These are phyloP conservation scores for Casuarina equisetifolia DNA, from an alignment of 306 rosid genomes.

Conservation along the genomic window DNA sequence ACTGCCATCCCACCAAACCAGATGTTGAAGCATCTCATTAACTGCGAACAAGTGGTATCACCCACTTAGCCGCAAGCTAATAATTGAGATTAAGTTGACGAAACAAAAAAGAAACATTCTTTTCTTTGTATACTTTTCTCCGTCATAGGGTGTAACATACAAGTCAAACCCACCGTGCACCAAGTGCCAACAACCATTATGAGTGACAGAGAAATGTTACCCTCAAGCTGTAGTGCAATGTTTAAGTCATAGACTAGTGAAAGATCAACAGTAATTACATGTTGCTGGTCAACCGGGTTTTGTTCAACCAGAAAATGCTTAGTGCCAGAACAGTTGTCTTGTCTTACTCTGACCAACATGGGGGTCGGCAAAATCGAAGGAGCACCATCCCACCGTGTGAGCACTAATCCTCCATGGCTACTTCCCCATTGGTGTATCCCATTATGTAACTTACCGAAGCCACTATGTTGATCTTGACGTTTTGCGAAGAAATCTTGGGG, in stretches of 20 bases:
- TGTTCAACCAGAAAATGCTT: conserved; percentile 14
- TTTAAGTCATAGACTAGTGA: not conserved
- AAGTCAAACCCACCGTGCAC: conserved; percentile 2
- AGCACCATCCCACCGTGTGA: not conserved
- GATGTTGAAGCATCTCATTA: not conserved
- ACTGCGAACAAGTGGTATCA: not conserved
- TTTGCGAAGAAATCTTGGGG: too few relatives aligned
- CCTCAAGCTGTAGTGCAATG: not conserved
- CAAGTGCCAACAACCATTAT: conserved; percentile 16
- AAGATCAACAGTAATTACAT: not conserved
- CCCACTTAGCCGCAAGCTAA: not conserved
- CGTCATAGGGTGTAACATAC: not conserved
- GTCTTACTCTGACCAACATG: conserved; percentile 8
- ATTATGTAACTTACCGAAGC: not conserved
- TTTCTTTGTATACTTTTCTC: not conserved
- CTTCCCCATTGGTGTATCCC: not conserved
- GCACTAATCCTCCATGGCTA: not conserved
- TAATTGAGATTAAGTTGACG: not conserved
- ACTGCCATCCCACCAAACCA: not conserved
- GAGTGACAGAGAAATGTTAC: not conserved
- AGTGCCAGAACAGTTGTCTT: conserved; percentile 15
- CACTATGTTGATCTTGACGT: too few relatives aligned
- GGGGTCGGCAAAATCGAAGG: not conserved
- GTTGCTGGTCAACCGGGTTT: conserved; percentile 7
- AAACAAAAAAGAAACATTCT: too few relatives aligned